phyloP scores from a whole-genome alignment of 1,139 yeast genomes.

The Protomyces lactucae-debilis region DNA sequence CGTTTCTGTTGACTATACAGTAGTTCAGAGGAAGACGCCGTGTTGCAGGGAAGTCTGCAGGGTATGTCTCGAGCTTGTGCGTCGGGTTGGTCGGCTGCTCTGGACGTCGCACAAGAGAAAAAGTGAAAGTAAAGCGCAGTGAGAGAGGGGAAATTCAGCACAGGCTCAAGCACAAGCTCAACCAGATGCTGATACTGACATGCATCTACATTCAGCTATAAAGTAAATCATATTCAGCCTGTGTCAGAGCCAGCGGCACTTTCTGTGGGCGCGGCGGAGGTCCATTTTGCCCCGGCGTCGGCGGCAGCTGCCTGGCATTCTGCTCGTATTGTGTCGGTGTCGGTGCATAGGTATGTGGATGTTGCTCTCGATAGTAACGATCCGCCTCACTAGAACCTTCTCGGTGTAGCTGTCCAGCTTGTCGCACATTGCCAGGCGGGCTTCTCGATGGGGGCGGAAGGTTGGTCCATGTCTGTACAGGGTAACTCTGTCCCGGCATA shows the following conservation, averaged over 20 bases:
- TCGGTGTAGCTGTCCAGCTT: background rate
- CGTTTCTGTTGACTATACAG: too few relatives aligned
- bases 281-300: background rate
- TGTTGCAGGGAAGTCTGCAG: too few relatives aligned
- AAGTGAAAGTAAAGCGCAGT: background rate
- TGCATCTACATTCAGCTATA: background rate
- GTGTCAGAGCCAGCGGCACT: conserved; percentile 21
- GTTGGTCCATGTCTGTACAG: background rate
- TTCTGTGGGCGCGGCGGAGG: conserved; percentile 19
- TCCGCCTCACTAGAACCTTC: background rate
- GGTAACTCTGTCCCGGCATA: background rate
- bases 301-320: conserved; percentile 6
- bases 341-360: conserved; percentile 7
- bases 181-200: background rate
- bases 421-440: background rate
- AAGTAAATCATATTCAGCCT: conserved; percentile 16
- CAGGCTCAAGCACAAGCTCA: too few relatives aligned
- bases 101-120: background rate
- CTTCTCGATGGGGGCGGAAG: background rate
- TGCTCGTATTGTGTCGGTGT: conserved; percentile 10
- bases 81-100: background rate
- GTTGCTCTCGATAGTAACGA: background rate
- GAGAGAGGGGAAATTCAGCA: background rate
- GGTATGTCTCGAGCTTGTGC: too few relatives aligned
- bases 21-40: too few relatives aligned